Conservation (phyloP, 352 stramenopile species). For the Elongisporangium senticosum region DNA sequence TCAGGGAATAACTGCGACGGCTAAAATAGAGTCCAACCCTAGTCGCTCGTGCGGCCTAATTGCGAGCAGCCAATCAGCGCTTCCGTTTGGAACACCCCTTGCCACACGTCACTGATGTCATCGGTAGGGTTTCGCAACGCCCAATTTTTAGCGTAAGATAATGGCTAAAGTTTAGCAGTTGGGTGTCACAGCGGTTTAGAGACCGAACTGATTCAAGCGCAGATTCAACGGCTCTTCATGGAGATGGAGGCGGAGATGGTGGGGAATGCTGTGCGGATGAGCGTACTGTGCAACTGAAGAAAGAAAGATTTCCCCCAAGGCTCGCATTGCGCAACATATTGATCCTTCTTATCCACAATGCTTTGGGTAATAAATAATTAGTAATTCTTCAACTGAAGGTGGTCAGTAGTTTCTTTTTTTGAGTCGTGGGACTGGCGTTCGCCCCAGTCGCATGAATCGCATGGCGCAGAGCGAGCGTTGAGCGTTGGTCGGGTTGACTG, state of each 20-base stretch:
- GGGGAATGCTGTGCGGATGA: background rate
- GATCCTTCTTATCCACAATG: background rate
- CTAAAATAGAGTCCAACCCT: background rate
- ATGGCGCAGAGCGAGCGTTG: background rate
- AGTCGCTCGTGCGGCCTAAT: background rate
- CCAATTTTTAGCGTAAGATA: background rate
- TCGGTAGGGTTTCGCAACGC: background rate
- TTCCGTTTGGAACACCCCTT: background rate
- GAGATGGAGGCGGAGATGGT: background rate
- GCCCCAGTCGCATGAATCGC: background rate
- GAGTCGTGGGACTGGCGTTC: background rate
- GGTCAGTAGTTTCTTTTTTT: background rate
- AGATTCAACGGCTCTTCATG: background rate
- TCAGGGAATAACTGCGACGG: background rate
- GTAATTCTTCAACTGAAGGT: background rate
- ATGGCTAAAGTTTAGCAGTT: background rate
- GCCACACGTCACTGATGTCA: background rate
- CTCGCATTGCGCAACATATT: background rate
- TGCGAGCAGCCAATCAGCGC: background rate
- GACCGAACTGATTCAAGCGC: background rate
- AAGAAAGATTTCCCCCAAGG: background rate
- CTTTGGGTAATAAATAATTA: background rate
- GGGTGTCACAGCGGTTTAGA: background rate
- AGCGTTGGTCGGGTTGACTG: background rate
- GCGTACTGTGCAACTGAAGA: background rate